Percentiles rank a stretch among this genome's conserved stretches.
These are phyloP conservation scores for Termitomyces heimii DNA, from an alignment of 768 basidiomycete species.

Conservation along the genomic window DNA sequence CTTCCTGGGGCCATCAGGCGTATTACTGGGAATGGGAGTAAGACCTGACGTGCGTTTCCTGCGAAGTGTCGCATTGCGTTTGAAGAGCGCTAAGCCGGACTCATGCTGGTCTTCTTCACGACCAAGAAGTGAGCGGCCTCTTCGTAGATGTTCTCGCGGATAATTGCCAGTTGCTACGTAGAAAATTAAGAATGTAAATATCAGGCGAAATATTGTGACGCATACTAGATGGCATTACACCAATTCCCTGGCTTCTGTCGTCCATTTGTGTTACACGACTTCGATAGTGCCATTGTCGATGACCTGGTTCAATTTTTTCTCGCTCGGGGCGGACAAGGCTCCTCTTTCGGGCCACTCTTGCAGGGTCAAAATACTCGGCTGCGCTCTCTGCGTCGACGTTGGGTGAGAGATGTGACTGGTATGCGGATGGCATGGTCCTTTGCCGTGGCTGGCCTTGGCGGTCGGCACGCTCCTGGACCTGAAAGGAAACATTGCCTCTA, in stretches of 20 bases:
- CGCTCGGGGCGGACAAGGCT: conserved; percentile 88
- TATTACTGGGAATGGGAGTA: conserved; percentile 30
- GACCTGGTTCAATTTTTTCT: conserved; percentile 93
- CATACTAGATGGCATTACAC: conserved; percentile 79
- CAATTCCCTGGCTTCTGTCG: conserved; percentile 61
- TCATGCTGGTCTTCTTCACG: conserved; percentile 90
- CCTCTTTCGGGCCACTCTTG: conserved; percentile 75
- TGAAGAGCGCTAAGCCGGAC: conserved; percentile 89
- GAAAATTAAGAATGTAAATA: conserved; percentile 7
- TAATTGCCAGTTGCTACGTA: conserved; percentile 70
- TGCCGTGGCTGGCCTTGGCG: conserved; percentile 49
- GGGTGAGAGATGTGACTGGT: conserved; percentile 27
- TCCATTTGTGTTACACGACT: conserved; percentile 77
- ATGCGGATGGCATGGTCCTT: conserved; percentile 40
- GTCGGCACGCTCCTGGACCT: conserved; percentile 64
- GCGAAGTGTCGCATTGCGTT: conserved; percentile 74
- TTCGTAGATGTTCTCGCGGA: conserved; percentile 57
- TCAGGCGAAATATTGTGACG: conserved; percentile 16
- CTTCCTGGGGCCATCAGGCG: conserved; percentile 30
- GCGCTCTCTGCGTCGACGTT: conserved; percentile 34
- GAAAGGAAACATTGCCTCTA: conserved; percentile 61
- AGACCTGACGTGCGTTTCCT: conserved; percentile 50
- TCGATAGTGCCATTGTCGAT: conserved; percentile 93
- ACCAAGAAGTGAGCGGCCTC: conserved; percentile 86
- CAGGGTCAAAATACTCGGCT: conserved; percentile 34